phyloP scores from a whole-genome alignment of 495 filamentous ascomycete species.

The Hypoxylon intermedium region DNA sequence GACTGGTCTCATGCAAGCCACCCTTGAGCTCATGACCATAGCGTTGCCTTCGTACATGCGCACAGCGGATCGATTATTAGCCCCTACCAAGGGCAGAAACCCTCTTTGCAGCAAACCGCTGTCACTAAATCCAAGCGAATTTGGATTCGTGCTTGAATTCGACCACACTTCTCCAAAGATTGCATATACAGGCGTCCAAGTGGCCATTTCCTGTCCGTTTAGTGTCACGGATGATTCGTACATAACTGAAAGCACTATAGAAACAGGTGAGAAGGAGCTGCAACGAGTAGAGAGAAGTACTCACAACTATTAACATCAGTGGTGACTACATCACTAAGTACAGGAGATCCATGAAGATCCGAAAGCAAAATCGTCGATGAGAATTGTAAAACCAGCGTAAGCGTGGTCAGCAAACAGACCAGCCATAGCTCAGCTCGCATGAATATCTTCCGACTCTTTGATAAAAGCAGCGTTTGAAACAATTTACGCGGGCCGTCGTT shows the following conservation, averaged over 20 bases:
- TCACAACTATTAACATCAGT: too few species aligned
- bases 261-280: too few species aligned
- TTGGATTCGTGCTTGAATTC: neutral
- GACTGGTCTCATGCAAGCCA: neutral
- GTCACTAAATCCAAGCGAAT: neutral
- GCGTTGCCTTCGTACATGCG: neutral
- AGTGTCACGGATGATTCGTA: too few species aligned
- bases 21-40: neutral
- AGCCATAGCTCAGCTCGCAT: neutral
- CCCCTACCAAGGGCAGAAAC: neutral
- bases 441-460: neutral
- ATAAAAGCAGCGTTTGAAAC: neutral
- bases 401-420: too few species aligned
- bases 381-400: too few species aligned
- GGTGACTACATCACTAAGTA: too few species aligned
- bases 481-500: conserved; percentile 25
- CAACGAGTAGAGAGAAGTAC: too few species aligned
- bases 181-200: neutral
- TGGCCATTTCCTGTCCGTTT: neutral
- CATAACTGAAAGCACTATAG: too few species aligned
- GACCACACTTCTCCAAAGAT: neutral
- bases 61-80: neutral
- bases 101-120: neutral
- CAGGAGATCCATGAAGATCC: too few species aligned
- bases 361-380: too few species aligned